Evolutionary conservation across 352 stramenopile genomes (phyloP), one percentile per base, ranked within the genome.

Genomic region (Nothophytophthora sp.): DNA sequence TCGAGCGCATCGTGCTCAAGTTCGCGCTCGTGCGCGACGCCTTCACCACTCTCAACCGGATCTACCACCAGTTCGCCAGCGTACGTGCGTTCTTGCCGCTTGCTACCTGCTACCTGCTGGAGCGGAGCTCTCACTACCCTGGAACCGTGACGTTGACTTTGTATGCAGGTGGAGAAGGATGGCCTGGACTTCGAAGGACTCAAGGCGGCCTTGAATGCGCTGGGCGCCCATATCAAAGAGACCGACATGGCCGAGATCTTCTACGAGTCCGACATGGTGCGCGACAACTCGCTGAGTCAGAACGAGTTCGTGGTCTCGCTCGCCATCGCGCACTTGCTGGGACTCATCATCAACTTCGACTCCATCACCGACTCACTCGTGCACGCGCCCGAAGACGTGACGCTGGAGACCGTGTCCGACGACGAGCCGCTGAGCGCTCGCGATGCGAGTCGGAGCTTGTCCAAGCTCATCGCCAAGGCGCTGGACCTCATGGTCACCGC

Each of bases 191-290:
- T 84, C 55, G 72, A 86, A 23, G 78, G 78, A 1, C 73, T 93
- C 32, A 89, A 86, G 44, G 63, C 64, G 6, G 76, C 68, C 2
- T 52, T 95, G 7, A 65, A 73, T 16, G 59, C 65, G 12, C 53
- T 93, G 10, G 82, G 82, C 0, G 77, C 79, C 15, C 61, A 82
- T 10, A 90, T 90, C 60, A 70, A 87, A 23, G 75, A 89, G 45
- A 59, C 67, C 3, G 81, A 88, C 35, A 71, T 92, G 66, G 60
- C 65, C 6, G 80, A 92, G 42, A 86, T 94, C 51, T 94, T 94
- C 53, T 89, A 92, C 56, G 85, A 94, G 62, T 90, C 83, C n/a
- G 85, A 96, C 67, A 88, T 96, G 71, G 82, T 90, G 54, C 78
- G 83, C 32, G 83, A 96, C 68, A 90, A 92, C 49, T 76, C 73